phyloP scores from a whole-genome alignment of 177 flowering plant genomes.

The Tripterygium wilfordii region DNA sequence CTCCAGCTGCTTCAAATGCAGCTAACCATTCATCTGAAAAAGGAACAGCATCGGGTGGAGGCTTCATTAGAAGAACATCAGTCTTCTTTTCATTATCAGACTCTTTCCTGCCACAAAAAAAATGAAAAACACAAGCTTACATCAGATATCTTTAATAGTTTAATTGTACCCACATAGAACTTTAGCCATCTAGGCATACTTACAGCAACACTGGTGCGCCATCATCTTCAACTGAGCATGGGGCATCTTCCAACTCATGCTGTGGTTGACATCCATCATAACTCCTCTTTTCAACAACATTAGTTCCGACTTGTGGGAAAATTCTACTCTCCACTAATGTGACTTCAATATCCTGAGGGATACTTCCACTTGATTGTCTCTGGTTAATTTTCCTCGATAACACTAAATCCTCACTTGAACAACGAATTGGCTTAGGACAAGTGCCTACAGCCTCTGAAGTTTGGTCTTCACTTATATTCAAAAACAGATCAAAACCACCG shows the following conservation, averaged over 20 bases:
- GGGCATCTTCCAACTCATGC: constrained; percentile 8
- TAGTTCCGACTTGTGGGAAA: constrained; percentile 6
- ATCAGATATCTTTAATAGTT: too few species aligned
- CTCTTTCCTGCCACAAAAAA: constrained; percentile 31
- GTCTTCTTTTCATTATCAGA: constrained; percentile 21
- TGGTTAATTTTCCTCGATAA: constrained; percentile 1
- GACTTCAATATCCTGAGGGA: background rate
- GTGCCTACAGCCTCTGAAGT: background rate
- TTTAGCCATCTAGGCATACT: too few species aligned
- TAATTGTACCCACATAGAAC: too few species aligned
- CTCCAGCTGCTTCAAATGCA: constrained; percentile 92
- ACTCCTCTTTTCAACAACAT: constrained; percentile 1
- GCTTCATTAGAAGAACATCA: constrained; percentile 21
- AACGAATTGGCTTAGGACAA: constrained; percentile 3
- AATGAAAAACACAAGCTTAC: too few species aligned
- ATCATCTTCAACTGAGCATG: constrained; percentile 5
- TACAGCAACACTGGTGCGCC: constrained; percentile 17
- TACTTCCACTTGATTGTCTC: constrained; percentile 5
- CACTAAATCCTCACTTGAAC: constrained; percentile 4
- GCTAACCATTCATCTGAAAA: constrained; percentile 97
- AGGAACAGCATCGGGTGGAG: constrained; percentile 58
- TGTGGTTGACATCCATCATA: constrained; percentile 7
- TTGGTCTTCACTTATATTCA: constrained; percentile 14
- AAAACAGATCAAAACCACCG: too few species aligned
- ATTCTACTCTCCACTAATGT: background rate